These are phyloP conservation scores for Hymenoscyphus albidus DNA, from an alignment of 2,329 filamentous ascomycete genomes.

Conservation along the genomic window DNA sequence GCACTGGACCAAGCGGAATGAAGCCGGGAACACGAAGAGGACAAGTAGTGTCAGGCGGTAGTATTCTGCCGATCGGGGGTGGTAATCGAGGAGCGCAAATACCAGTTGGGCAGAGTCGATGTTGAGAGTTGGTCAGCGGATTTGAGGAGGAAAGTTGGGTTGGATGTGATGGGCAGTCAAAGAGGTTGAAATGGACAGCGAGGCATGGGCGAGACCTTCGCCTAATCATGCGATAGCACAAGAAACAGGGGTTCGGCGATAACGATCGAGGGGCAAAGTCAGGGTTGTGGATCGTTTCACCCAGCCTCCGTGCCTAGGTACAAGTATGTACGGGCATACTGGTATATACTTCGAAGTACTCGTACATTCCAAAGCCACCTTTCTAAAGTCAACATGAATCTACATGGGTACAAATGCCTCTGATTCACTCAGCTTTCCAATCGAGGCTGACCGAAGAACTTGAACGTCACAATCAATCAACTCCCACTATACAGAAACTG, in stretches of 20 bases:
- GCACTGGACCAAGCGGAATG: neutral
- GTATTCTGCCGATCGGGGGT: neutral
- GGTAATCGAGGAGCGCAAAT: neutral
- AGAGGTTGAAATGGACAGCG: neutral
- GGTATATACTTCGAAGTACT: no score
- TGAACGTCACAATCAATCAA: neutral
- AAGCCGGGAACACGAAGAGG: neutral
- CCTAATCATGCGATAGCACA: constrained; percentile 1
- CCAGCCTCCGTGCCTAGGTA: neutral
- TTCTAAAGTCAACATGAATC: no score
- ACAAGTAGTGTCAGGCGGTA: neutral
- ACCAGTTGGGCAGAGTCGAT: neutral
- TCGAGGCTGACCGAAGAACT: neutral
- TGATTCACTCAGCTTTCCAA: no score
- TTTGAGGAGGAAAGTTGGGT: constrained; percentile 1
- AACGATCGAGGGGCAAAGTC: neutral
- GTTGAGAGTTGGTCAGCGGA: constrained; percentile 3
- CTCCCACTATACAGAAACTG: neutral
- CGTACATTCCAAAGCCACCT: no score
- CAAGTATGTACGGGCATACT: no score
- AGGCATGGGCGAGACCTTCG: neutral
- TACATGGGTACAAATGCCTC: no score
- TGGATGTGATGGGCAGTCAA: neutral
- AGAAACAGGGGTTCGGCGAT: neutral
- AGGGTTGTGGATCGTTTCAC: neutral